These are phyloP conservation scores for Ophiostoma sp. DNA, from an alignment of 2,329 filamentous ascomycete species.

Conservation along the genomic window DNA sequence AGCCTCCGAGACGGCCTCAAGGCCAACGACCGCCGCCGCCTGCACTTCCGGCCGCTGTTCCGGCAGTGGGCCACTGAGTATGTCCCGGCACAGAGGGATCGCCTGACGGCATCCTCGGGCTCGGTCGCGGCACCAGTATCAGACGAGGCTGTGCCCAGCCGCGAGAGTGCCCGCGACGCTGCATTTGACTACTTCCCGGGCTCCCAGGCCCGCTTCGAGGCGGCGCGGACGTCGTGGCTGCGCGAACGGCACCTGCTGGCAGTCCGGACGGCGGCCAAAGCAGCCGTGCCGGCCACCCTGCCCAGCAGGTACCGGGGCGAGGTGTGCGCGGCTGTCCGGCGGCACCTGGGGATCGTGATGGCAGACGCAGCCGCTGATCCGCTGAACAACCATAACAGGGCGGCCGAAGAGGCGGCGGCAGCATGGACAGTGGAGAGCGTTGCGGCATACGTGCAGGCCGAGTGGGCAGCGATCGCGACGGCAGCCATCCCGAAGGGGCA, in stretches of 20 bases:
- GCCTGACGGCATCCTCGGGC: too few relatives aligned
- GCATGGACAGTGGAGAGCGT: constrained; percentile 41
- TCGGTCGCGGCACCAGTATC: background rate
- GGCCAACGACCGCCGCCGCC: constrained; percentile 52
- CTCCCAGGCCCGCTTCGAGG: constrained; percentile 41
- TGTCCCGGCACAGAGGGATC: constrained; percentile 40
- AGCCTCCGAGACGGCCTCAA: constrained; percentile 30
- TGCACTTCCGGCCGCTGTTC: constrained; percentile 53
- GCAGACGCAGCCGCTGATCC: background rate
- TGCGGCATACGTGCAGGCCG: constrained; percentile 37
- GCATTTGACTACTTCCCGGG: constrained; percentile 48
- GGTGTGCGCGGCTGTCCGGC: constrained; percentile 42
- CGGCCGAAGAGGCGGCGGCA: constrained; percentile 28
- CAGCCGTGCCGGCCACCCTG: constrained; percentile 28
- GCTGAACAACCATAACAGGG: background rate
- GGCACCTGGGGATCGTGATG: constrained; percentile 21
- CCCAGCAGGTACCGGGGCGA: constrained; percentile 33
- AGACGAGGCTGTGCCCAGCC: constrained; percentile 25
- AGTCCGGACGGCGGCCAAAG: constrained; percentile 37
- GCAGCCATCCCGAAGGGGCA: background rate
- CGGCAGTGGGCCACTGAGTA: constrained; percentile 58
- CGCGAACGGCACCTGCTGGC: constrained; percentile 37
- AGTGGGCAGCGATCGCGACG: constrained; percentile 35
- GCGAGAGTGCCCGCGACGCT: constrained; percentile 46
- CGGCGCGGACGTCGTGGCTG: constrained; percentile 39